Conservation (phyloP, 176 grass and related monocot species). For the Bonia amplexicaulis region DNA sequence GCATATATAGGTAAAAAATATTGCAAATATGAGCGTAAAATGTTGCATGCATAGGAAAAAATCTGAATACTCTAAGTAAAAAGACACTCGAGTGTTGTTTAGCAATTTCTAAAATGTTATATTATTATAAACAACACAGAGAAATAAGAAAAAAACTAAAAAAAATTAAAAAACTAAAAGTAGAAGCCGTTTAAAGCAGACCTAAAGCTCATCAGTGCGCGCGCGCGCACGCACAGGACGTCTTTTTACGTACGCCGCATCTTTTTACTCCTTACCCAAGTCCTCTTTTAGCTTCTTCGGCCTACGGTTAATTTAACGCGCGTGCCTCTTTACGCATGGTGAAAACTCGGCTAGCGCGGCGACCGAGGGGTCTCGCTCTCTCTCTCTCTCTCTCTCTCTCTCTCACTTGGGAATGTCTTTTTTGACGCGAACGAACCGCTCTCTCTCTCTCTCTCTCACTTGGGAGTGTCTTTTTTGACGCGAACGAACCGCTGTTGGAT, state of each 20-base stretch:
- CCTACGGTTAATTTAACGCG: not conserved
- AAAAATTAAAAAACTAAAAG: no score
- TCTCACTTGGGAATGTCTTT: not conserved
- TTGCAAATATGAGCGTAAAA: no score
- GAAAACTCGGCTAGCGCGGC: not conserved
- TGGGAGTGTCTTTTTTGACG: not conserved
- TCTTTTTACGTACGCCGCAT: constrained; percentile 29
- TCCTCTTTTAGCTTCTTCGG: not conserved
- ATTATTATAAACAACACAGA: no score
- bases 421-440: not conserved
- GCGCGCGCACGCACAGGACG: not conserved
- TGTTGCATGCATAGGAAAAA: no score
- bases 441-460: no score
- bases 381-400: no score
- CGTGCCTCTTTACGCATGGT: not conserved
- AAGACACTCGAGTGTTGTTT: no score
- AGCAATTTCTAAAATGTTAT: no score
- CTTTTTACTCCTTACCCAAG: not conserved
- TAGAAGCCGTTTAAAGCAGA: no score
- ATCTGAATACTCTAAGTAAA: no score
- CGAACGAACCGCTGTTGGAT: not conserved
- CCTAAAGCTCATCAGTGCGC: not conserved
- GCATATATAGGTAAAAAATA: no score
- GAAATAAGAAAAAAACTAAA: no score
- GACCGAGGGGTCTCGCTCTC: not conserved